These are phyloP conservation scores for Russula lepida DNA, from an alignment of 768 basidiomycete species.

Conservation along the genomic window DNA sequence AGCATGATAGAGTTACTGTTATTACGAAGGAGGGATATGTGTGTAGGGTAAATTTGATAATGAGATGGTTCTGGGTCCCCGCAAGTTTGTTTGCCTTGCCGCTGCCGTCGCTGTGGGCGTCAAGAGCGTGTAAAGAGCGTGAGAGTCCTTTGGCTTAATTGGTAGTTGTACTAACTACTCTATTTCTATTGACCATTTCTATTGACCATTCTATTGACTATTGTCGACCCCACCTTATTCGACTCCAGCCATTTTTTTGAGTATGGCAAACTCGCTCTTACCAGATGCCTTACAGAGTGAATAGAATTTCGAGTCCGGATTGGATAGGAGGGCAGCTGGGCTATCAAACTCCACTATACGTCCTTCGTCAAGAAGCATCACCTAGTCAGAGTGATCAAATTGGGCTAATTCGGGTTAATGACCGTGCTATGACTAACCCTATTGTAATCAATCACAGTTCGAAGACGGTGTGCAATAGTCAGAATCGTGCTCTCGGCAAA, in stretches of 20 bases:
- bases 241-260: slow-evolving; percentile 56
- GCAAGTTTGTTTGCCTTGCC: background rate
- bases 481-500: slow-evolving; percentile 76
- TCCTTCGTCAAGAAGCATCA: slow-evolving; percentile 73
- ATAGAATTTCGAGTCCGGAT: slow-evolving; percentile 55
- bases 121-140: background rate
- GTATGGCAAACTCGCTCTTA: slow-evolving; percentile 55
- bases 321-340: slow-evolving; percentile 47
- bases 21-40: background rate
- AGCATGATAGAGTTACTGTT: slow-evolving; percentile 6
- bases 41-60: background rate
- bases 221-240: background rate
- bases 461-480: slow-evolving; percentile 73
- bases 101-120: background rate
- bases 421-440: slow-evolving; percentile 39
- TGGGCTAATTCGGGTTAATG: background rate
- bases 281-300: slow-evolving; percentile 67
- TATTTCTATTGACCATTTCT: background rate
- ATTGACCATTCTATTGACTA: background rate
- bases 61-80: background rate
- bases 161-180: background rate
- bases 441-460: slow-evolving; percentile 80
- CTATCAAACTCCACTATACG: slow-evolving; percentile 69
- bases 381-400: slow-evolving; percentile 32
- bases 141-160: background rate